Percentiles rank a stretch among this genome's conserved stretches.
These are phyloP conservation scores for Rhodomyrtus tomentosa DNA, from an alignment of 345 rosid genomes.

Conservation along the genomic window DNA sequence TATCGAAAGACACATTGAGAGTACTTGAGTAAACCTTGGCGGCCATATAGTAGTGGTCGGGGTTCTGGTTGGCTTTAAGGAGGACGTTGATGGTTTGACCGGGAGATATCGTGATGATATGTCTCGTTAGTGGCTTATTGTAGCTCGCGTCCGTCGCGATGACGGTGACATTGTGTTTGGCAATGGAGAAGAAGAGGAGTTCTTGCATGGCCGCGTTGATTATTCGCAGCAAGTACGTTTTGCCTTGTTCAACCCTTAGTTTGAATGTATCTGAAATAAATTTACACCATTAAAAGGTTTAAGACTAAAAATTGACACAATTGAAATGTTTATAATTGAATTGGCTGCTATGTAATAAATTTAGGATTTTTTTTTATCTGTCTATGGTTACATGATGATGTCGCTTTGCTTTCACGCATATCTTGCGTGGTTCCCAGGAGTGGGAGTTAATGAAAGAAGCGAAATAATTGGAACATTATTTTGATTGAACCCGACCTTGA, in stretches of 20 bases:
- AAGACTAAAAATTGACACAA: no score
- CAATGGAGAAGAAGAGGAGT: slow-evolving; percentile 19
- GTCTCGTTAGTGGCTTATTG: slow-evolving; percentile 9
- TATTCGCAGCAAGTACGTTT: slow-evolving; percentile 22
- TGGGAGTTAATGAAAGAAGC: background rate
- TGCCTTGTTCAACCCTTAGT: slow-evolving; percentile 15
- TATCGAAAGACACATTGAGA: background rate
- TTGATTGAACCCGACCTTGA: background rate
- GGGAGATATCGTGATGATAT: slow-evolving; percentile 8
- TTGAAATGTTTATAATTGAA: no score
- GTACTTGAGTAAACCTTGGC: background rate
- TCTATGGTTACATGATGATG: no score
- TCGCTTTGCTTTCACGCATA: no score
- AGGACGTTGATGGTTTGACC: slow-evolving; percentile 30
- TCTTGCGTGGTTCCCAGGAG: no score
- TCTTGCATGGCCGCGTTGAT: slow-evolving; percentile 23
- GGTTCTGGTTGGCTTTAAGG: slow-evolving; percentile 10
- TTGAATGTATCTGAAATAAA: slow-evolving; percentile 3
- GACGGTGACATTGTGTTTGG: slow-evolving; percentile 11
- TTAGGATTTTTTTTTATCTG: no score
- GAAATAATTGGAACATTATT: background rate
- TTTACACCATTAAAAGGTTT: no score
- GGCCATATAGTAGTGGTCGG: slow-evolving; percentile 11
- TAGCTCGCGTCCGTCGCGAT: slow-evolving; percentile 26
- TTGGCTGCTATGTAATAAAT: no score